Evolutionary conservation across 2,329 filamentous ascomycete species (phyloP), one percentile per base, ranked within the genome.

Genomic region (Camptophora hylomeconis): DNA sequence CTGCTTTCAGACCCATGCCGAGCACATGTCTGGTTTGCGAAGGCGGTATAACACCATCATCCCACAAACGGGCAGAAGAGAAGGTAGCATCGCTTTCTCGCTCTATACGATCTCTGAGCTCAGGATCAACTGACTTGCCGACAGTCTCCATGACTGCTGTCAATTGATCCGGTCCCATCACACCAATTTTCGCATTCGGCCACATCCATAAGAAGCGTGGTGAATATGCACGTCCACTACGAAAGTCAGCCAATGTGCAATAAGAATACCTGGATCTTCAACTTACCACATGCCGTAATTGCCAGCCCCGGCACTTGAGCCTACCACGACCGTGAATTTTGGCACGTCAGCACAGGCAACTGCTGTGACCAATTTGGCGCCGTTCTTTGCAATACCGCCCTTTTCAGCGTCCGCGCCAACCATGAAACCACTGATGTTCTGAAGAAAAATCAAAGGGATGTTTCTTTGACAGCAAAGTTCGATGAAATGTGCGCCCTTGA

Each of bases 261-360:
- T 37, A 34, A 31, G 18, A 13, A 30, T 25, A n/a, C 11, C 17
- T 17, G 21, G 17, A n/a, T n/a, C n/a, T n/a, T n/a, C n/a, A n/a
- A n/a, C n/a, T n/a, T n/a, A n/a, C n/a, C 72, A 95, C 89, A 98
- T 98, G 46, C 87, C 89, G 51, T 98, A 98, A 56, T 95, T 98
- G 3, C 89, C 89, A 5, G 87, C 87, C 34, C 87, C 87, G 41
- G 89, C 89, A 52, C 78, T 86, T 17, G 80, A 80, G 14, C 89
- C 89, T n/a, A 94, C 77, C 1, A 98, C 81, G 10, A 98, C 82
- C 1, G 89, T 98, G 50, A 95, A 87, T 56, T 98, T 95, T 42
- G 89, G 87, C 22, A 95, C 87, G 42, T 89, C 74, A 3, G 87
- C 86, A 50, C 86, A 94, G 6, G 84, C 82, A 7, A 95, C 89